Evolutionary conservation across 129 eudicot species (phyloP).

Genomic region (Dittrichia graveolens): DNA sequence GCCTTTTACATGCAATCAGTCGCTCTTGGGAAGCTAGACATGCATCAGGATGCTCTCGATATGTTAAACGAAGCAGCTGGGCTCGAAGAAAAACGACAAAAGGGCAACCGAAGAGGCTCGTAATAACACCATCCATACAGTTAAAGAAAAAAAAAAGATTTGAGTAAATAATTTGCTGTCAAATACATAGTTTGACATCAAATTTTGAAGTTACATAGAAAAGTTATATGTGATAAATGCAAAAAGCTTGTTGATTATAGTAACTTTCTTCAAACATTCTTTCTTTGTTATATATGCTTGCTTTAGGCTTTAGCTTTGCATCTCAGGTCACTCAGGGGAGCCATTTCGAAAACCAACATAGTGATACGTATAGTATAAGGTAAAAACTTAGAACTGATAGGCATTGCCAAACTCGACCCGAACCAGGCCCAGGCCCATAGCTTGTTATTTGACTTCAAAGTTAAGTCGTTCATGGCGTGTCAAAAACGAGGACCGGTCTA

Average conservation of each 20-base stretch:
- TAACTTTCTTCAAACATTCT: not conserved
- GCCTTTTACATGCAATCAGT: slow-evolving; percentile 90
- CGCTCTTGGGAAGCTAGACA: slow-evolving; percentile 74
- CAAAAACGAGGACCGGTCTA: too few relatives aligned
- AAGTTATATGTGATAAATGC: slow-evolving; percentile 35
- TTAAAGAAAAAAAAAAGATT: slow-evolving; percentile 11
- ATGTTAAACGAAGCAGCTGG: slow-evolving; percentile 79
- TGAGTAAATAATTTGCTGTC: slow-evolving; percentile 34
- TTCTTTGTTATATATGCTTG: slow-evolving; percentile 11
- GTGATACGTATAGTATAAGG: too few relatives aligned
- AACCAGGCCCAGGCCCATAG: too few relatives aligned
- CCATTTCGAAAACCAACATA: too few relatives aligned
- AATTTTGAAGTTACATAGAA: slow-evolving; percentile 29
- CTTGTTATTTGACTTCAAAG: too few relatives aligned
- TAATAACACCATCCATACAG: slow-evolving; percentile 20
- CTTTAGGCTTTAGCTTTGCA: not conserved
- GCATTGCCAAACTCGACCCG: too few relatives aligned
- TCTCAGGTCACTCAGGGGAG: too few relatives aligned
- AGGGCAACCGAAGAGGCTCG: slow-evolving; percentile 45
- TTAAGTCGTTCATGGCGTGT: too few relatives aligned
- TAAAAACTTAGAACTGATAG: too few relatives aligned
- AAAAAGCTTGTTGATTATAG: slow-evolving; percentile 17
- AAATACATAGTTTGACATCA: slow-evolving; percentile 33
- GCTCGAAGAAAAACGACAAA: slow-evolving; percentile 72
- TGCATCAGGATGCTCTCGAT: slow-evolving; percentile 82